These are phyloP conservation scores for Stemphylium beticola DNA, from an alignment of 2,329 filamentous ascomycete species.

Conservation along the genomic window DNA sequence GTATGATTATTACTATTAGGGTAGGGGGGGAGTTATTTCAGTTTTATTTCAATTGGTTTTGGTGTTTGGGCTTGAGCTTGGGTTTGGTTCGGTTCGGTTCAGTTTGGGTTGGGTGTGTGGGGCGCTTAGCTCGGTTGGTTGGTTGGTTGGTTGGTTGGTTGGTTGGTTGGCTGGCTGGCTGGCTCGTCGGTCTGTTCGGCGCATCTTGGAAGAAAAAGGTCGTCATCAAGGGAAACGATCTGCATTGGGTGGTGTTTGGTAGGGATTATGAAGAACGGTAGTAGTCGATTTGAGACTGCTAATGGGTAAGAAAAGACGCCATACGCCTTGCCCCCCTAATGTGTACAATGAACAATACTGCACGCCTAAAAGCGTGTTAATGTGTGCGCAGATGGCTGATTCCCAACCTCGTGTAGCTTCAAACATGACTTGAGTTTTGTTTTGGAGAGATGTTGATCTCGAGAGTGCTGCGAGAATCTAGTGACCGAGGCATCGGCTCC, in stretches of 20 bases:
- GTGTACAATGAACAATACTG: constrained; percentile 10
- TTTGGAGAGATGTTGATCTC: background rate
- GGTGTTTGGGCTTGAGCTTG: constrained; percentile 1
- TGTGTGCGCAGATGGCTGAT: background rate
- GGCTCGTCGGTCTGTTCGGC: background rate
- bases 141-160: background rate
- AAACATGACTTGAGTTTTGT: background rate
- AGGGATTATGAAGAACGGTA: background rate
- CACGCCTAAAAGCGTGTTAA: background rate
- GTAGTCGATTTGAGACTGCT: constrained; percentile 2
- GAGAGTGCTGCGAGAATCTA: constrained; percentile 3
- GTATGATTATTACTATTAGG: constrained; percentile 23
- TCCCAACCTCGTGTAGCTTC: background rate
- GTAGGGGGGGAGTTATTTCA: constrained; percentile 17
- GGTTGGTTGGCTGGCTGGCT: background rate
- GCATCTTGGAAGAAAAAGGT: background rate
- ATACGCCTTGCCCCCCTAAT: constrained; percentile 14
- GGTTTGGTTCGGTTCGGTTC: background rate
- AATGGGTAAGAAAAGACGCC: constrained; percentile 2
- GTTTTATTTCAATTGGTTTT: constrained; percentile 14
- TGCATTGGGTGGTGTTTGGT: constrained; percentile 15
- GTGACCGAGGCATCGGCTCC: constrained; percentile 47
- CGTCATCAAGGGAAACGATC: constrained; percentile 4
- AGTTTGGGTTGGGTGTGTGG: background rate
- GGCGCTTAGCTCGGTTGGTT: background rate